Base-by-base conservation (phyloP, 1,139 yeast species). In the Sugiyamaella xylanicola region DNA sequence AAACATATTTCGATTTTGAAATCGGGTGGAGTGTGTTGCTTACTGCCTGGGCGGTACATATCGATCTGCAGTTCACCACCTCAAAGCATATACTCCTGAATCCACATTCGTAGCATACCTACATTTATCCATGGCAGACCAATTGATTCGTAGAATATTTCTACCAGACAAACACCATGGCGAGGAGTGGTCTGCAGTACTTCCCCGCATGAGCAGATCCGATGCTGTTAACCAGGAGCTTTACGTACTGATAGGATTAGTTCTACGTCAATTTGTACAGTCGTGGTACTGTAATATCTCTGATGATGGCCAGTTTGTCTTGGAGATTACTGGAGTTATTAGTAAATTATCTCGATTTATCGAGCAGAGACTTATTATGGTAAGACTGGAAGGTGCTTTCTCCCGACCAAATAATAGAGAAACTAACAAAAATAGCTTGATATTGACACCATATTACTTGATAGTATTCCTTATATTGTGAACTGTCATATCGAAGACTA, bases 271-370 rank as follows among this genome's bases (percentile, higher is more conserved):
- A 55, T 80, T 80, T 62, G 72, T 80, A 2, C 68, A 70, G 22
- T 64, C 72, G 4, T 80, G 84, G 84, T 79, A 79, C 60, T 61
- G 63, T 27, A 63, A 65, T 20, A 64, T 78, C 16, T 72, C 78
- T 4, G 76, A 72, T 45, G 79, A 76, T 50, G 70, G 71, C 4
- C 74, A 73, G 43, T 74, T 80, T 55, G 62, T 71, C 7, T 61
- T 59, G 20, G 81, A 78, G 54, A 57, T 79, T 2, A 64, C 77
- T 0, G 66, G 67, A 15, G 66, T 74, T 0, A 56, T 72, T 7
- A 74, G 80, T 0, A 75, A 73, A 46, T 59, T 77, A n/a, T 70
- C 74, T 3, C 64, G 77, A 41, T 65, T 66, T 17, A 36, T 78
- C 7, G 78, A 77, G 53, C 66, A 66, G 32, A 64, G 80, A 36